Percentiles rank a stretch among this genome's conserved stretches.
Evolutionary conservation across 2,329 filamentous ascomycete genomes (phyloP).

Genomic region (Aspergillus candidus): DNA sequence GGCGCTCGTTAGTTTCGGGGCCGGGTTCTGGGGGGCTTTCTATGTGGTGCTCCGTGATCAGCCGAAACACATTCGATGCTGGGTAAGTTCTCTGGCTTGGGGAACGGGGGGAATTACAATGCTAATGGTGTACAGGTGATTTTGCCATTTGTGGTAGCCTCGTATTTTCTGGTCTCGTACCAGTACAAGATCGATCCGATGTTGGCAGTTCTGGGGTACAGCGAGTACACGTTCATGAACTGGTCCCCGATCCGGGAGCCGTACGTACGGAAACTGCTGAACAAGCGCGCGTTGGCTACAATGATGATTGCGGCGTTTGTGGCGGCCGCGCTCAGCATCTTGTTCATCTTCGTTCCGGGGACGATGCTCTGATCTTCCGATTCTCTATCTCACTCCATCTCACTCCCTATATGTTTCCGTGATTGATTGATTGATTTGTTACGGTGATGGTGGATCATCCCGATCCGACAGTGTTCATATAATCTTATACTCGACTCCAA

Average conservation of each 20-base stretch:
- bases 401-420: background rate
- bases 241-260: conserved; percentile 84
- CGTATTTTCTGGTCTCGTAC: conserved; percentile 84
- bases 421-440: background rate
- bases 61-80: conserved; percentile 67
- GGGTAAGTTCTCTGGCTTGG: conserved; percentile 56
- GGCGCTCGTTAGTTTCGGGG: conserved; percentile 81
- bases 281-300: conserved; percentile 76
- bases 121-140: conserved; percentile 53
- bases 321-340: conserved; percentile 72
- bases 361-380: conserved; percentile 40
- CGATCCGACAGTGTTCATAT: background rate
- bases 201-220: conserved; percentile 79
- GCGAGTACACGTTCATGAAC: conserved; percentile 94
- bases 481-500: background rate
- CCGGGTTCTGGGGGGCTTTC: conserved; percentile 89
- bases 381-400: background rate
- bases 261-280: conserved; percentile 79
- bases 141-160: conserved; percentile 82
- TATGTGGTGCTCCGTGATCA: conserved; percentile 86
- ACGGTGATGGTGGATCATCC: too few species aligned
- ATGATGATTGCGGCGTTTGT: conserved; percentile 68
- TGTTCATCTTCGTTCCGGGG: conserved; percentile 94
- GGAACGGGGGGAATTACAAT: conserved; percentile 5
- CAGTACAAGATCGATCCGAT: conserved; percentile 94